Evolutionary conservation across 2,329 filamentous ascomycete genomes (phyloP), one percentile per base, ranked within the genome.

Genomic region (Hypoxylon rubiginosum): DNA sequence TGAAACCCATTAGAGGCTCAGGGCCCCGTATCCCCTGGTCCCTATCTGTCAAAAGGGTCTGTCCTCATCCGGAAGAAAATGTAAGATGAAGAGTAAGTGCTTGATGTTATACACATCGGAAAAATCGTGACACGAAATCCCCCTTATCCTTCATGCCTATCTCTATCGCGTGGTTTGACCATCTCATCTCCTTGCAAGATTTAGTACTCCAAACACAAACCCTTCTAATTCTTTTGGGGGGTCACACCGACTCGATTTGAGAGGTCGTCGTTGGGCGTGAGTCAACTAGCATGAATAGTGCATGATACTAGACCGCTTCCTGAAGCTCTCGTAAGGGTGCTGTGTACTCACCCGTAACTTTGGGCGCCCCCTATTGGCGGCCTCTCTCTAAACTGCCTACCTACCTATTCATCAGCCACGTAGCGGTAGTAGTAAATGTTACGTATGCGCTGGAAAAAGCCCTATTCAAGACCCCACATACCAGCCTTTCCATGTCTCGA

Each of bases 341-440:
- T 50, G 17, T 7, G 17, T 36, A 45, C 54, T 57, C 36, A 21
- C 54, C 43, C 54, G 28, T 36, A 26, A 8, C 49, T 43, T 43
- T 62, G 49, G 46, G 58, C 26, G 19, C 49, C 21, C 57, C 57
- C 43, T 62, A 60, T 65, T 64, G 59, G 67, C 51, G 60, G 66
- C 66, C 66, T 68, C 62, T 41, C 41, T 49, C 52, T 46, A 54
- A n/a, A n/a, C n/a, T n/a, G n/a, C 61, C 39, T 63, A 51, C 61
- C 36, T 63, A n/a, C n/a, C n/a, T 51, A n/a, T 8, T 28, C 56
- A 48, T 62, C 60, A 69, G 63, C 67, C 60, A 69, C 67, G 67
- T 67, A 64, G 30, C 26, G 50, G 63, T 60, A 66, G 53, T 34
- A 59, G 17, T 19, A n/a, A 36, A 57, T 28, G 46, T 58, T 28